Evolutionary conservation across 306 rosid genomes (phyloP), one percentile per base, ranked within the genome.

Genomic region (Potentilla sterilis): DNA sequence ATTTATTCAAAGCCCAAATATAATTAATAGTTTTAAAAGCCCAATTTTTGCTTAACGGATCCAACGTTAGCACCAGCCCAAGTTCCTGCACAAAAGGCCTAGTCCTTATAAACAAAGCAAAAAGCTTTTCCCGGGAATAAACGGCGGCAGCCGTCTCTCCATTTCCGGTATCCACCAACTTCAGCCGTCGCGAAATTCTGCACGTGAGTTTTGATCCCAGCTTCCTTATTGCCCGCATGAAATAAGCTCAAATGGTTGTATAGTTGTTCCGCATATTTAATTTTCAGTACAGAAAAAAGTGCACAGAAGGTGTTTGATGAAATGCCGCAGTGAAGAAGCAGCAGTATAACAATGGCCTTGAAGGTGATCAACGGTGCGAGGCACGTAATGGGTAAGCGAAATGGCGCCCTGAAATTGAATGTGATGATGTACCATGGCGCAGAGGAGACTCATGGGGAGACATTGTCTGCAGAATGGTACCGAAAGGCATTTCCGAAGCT

Each of bases 381-480:
- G 34, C 82, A 48, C 78, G 48, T 82, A 18, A 74, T 75, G 73
- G 74, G 57, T 40, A 84, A 79, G 70, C 77, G 76, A 65, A 75
- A 32, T 78, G 78, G 63, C 65, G 79, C 82, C 64, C n/a, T 81
- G 44, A 73, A 80, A 69, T 61, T 85, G 77, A 88, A 84, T 57
- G 51, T 79, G 2, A 72, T 65, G 86, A 76, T 63, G 54, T 87
- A 70, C 86, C 96, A 90, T 85, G 68, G 78, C 76, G 81, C 84
- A 6, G 83, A 87, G 59, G 80, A 79, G 54, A 73, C 79, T 72
- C 73, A 37, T 52, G 73, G 72, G 40, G 86, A 85, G 72, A 81
- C 71, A 58, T 47, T 78, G 28, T 54, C 88, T 37, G 24, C 28
- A n/a, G 88, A 84, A 15, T 85, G 96, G 96, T 86, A 82, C 51